Evolutionary conservation across 108 stramenopile genomes (phyloP), one percentile per base, ranked within the genome.

Genomic region (Aurantiochytrium sp.): DNA sequence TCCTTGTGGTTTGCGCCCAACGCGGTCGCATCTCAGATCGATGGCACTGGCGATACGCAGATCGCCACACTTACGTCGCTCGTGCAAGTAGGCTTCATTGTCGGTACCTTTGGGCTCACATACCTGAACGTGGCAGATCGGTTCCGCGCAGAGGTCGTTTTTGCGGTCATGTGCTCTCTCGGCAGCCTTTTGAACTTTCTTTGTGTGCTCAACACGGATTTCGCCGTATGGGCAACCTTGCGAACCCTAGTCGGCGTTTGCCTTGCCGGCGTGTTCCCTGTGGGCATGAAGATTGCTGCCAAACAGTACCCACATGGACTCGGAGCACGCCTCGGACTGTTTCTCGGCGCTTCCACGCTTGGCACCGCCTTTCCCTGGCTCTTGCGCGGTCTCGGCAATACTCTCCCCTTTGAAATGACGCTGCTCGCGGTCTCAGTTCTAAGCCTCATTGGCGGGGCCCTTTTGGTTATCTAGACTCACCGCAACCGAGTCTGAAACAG

Each of bases 1-100:
- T 88, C 91, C 18, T 83, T 93, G 29, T 93, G 92, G 92, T 93
- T 93, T 91, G 92, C 92, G 12, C 88, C 88, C 10, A 93, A 93
- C 72, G 92, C 92, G 44, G 90, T 93, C 3, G 28, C 91, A 29
- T 49, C 90, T n/a, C 89, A 91, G 43, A 42, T 93, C 10, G 73
- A 88, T 5, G 60, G n/a, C 21, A n/a, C 90, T 12, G 21, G 58
- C 43, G 88, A 88, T 21, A 59, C 91, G 0, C 59, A 87, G 47
- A 1, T 90, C 35, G 73, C 73, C 4, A 76, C 53, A 23, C 59
- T 93, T 45, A 90, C 87, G 25, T 91, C 90, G 16, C 58, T 64
- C n/a, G 92, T 93, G 23, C 91, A 93, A 60, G 57, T 71, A 16
- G 92, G 92, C n/a, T 93, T 93, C 58, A 93, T 93, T 45, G 12